Base-by-base conservation (phyloP, 73 alveolate genomes). In the Tetrahymena borealis region DNA sequence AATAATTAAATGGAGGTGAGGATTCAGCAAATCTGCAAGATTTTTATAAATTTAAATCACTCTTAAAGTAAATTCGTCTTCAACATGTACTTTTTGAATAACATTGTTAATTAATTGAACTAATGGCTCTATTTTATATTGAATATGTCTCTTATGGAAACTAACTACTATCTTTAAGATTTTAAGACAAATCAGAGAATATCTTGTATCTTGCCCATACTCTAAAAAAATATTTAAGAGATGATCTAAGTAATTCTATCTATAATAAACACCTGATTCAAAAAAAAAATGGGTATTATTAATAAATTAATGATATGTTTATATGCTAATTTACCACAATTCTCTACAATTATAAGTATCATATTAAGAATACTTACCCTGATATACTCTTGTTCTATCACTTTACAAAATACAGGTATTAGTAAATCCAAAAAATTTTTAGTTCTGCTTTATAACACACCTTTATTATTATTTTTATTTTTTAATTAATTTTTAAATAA, bases 41-140 rank as follows among this genome's bases (percentile, higher is more conserved):
- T 32, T 39, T 39, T 38, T 93, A 32, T 79, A 93, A 11, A 93
- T 93, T 38, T 42, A 39, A 79, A 93, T 93, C 24, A 91, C 95
- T 85, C 91, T 93, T 35, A 60, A 18, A 32, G 91, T 92, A 40
- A 93, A 41, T 24, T 93, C 95, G 28, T 85, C 91, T n/a, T 93
- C 95, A 12, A 79, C 95, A n/a, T 93, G 93, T 79, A 90, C 90
- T 35, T 93, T 33, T 39, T 91, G 78, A 16, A 93, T 93, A n/a
- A 79, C 90, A 4, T 93, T 60, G 79, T 93, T 93, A 31, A 93
- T 90, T 12, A 78, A 32, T 90, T 90, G 40, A 12, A 93, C 95
- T 32, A 93, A 33, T 7, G 95, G 95, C 18, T 93, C 95, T 32
- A 93, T 92, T 85, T 93, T 93, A 85, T 93, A 60, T 24, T 60